Evolutionary conservation across 345 rosid species (phyloP).

Genomic region (Syzygium oleosum): DNA sequence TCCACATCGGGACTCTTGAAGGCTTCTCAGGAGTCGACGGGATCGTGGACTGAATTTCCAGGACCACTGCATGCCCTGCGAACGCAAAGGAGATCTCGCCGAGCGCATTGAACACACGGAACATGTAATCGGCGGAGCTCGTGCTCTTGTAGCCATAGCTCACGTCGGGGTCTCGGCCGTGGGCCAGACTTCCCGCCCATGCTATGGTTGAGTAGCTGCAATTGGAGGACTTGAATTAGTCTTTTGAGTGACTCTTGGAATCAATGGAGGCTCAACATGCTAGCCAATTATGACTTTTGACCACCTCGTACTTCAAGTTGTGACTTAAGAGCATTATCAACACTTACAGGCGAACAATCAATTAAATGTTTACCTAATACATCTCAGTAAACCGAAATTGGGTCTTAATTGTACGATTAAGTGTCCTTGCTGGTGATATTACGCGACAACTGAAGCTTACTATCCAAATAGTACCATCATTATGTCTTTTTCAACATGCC

Average conservation of each 20-base stretch:
- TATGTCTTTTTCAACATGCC: not conserved
- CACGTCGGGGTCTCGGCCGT: slow-evolving; percentile 50
- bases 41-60: slow-evolving; percentile 93
- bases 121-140: slow-evolving; percentile 39
- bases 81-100: slow-evolving; percentile 89
- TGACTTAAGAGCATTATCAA: not conserved
- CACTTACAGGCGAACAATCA: not conserved
- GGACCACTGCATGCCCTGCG: slow-evolving; percentile 88
- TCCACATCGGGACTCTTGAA: slow-evolving; percentile 87
- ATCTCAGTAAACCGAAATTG: not conserved
- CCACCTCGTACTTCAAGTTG: not conserved
- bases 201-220: slow-evolving; percentile 92
- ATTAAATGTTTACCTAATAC: not conserved
- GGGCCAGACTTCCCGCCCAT: slow-evolving; percentile 67
- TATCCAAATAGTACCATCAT: not conserved
- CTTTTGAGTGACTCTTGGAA: not conserved
- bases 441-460: not conserved
- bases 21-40: slow-evolving; percentile 87
- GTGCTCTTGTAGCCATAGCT: slow-evolving; percentile 56
- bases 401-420: not conserved
- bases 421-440: not conserved
- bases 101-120: slow-evolving; percentile 69
- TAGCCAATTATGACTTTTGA: not conserved
- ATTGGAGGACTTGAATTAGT: not conserved
- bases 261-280: not conserved